phyloP scores from a whole-genome alignment of 1,284 basidiomycete genomes.

The Hemileia vastatrix region DNA sequence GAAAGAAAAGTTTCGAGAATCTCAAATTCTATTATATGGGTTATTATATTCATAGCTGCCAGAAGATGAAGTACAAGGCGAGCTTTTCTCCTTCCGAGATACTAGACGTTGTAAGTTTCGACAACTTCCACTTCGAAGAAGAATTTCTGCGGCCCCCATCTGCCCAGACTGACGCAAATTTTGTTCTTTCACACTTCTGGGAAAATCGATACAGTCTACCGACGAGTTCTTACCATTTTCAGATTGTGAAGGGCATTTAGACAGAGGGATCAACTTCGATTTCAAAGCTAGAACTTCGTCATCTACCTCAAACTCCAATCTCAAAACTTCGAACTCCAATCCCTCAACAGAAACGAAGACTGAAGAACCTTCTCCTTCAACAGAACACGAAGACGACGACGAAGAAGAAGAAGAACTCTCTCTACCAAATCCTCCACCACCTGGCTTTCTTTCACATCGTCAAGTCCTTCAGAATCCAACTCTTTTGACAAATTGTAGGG shows the following conservation, averaged over 20 bases:
- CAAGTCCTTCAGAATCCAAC: too few species aligned
- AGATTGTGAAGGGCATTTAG: constrained; percentile 55
- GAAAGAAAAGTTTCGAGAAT: constrained; percentile 55
- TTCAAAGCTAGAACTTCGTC: constrained; percentile 46
- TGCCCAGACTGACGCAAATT: not conserved
- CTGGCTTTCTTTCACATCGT: constrained; percentile 40
- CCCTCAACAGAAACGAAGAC: not conserved
- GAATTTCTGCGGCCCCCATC: constrained; percentile 6
- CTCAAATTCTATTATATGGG: constrained; percentile 75
- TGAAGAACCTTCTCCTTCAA: not conserved
- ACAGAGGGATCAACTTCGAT: constrained; percentile 58
- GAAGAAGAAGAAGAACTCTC: constrained; percentile 26
- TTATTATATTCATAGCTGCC: constrained; percentile 84
- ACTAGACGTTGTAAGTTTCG: constrained; percentile 62
- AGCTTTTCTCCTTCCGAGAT: constrained; percentile 80
- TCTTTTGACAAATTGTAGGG: too few species aligned
- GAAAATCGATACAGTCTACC: constrained; percentile 64
- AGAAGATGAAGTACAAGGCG: constrained; percentile 93
- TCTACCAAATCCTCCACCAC: constrained; percentile 33
- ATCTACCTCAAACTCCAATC: not conserved
- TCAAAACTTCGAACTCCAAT: not conserved
- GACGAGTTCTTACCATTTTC: constrained; percentile 64
- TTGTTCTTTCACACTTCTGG: too few species aligned
- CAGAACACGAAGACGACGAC: constrained; percentile 14
- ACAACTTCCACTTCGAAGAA: not conserved